Evolutionary conservation across 2,329 filamentous ascomycete genomes (phyloP).

Genomic region (Cytospora paraplurivora): DNA sequence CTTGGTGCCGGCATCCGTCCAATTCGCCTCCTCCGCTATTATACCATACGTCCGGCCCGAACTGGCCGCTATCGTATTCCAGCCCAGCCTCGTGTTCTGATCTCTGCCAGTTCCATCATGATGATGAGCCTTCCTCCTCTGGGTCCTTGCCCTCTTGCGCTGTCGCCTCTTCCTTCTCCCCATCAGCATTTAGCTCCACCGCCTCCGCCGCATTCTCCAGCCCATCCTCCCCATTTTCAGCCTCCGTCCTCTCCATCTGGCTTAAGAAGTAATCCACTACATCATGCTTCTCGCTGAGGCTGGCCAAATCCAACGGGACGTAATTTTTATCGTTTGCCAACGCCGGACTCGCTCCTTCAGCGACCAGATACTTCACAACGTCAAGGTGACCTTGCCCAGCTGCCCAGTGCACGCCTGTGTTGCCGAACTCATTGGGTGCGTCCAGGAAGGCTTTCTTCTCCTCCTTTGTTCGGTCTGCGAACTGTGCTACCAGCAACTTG

Average conservation of each 20-base stretch:
- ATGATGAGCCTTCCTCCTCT: conserved; percentile 7
- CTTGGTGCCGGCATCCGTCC: background rate
- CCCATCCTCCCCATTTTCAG: conserved; percentile 48
- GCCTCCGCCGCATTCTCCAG: conserved; percentile 43
- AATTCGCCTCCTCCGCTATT: background rate
- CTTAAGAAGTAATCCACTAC: conserved; percentile 64
- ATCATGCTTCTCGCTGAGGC: conserved; percentile 67
- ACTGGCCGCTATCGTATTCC: background rate
- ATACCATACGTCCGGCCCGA: background rate
- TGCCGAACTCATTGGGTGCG: conserved; percentile 76
- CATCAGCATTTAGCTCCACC: conserved; percentile 43
- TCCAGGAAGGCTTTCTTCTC: conserved; percentile 62
- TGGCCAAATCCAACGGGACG: conserved; percentile 73
- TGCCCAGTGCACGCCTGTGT: conserved; percentile 93
- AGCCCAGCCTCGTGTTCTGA: background rate
- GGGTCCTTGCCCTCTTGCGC: conserved; percentile 4
- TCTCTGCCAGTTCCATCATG: background rate
- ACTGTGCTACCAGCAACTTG: conserved; percentile 45
- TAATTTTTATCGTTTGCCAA: conserved; percentile 83
- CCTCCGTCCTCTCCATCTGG: conserved; percentile 51
- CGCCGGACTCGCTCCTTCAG: conserved; percentile 74
- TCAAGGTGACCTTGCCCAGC: conserved; percentile 85
- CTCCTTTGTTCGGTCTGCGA: conserved; percentile 42
- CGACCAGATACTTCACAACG: conserved; percentile 75
- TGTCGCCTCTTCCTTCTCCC: conserved; percentile 30